Evolutionary conservation across 139 green algal genomes (phyloP).

Genomic region (Volvox reticuliferus): DNA sequence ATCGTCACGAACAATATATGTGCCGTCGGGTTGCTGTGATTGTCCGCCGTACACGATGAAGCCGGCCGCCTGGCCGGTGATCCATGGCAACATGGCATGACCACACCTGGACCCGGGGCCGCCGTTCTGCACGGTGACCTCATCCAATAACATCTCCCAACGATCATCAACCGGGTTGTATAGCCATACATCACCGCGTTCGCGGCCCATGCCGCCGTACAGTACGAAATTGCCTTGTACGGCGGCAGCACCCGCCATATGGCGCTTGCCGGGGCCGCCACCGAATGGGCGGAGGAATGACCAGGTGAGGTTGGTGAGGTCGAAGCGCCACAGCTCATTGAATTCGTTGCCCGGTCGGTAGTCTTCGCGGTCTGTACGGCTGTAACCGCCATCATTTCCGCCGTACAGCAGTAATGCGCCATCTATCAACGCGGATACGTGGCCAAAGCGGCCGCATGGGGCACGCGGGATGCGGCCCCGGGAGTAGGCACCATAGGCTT

Average conservation of each 20-base stretch:
- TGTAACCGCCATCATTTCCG: constrained; percentile 58
- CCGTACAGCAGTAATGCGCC: constrained; percentile 55
- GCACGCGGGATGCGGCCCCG: background rate
- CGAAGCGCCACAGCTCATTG: constrained; percentile 46
- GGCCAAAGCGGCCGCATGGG: constrained; percentile 57
- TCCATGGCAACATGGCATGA: background rate
- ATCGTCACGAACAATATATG: background rate
- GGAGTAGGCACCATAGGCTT: constrained; percentile 33
- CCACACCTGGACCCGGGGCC: constrained; percentile 37
- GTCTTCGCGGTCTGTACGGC: constrained; percentile 50
- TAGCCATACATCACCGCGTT: constrained; percentile 58
- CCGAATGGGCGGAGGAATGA: background rate
- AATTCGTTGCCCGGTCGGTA: constrained; percentile 51
- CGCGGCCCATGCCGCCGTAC: constrained; percentile 48
- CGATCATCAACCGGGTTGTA: background rate
- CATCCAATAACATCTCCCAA: constrained; percentile 42
- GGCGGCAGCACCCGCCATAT: constrained; percentile 24
- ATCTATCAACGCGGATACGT: background rate
- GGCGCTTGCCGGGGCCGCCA: constrained; percentile 48
- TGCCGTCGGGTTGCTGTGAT: background rate
- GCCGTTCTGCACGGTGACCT: background rate
- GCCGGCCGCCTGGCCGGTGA: background rate
- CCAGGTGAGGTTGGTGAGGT: constrained; percentile 4
- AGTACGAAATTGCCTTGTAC: constrained; percentile 31
- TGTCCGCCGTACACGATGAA: constrained; percentile 44